These are phyloP conservation scores for Trichoderma hamatum DNA, from an alignment of 2,329 filamentous ascomycete species.

Conservation along the genomic window DNA sequence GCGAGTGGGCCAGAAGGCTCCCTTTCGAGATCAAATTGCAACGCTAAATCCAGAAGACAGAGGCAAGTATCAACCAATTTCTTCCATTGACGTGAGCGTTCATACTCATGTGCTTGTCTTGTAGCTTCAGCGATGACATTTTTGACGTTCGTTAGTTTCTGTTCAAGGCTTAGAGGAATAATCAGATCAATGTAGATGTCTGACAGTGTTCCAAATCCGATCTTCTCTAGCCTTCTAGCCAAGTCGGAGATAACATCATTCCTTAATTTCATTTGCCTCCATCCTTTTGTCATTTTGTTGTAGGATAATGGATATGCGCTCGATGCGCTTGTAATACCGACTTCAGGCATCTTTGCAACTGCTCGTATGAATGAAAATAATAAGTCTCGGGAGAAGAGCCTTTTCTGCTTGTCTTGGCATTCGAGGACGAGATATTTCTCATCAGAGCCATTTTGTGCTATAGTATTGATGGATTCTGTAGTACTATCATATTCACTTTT, in stretches of 20 bases:
- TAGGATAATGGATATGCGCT: not conserved
- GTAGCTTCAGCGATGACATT: not conserved
- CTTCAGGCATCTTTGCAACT: constrained; percentile 28
- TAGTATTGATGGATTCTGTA: not conserved
- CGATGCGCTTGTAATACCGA: constrained; percentile 9
- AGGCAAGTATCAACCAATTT: not conserved
- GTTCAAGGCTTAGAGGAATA: not conserved
- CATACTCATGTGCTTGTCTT: not conserved
- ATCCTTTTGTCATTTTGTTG: not conserved
- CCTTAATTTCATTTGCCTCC: not conserved
- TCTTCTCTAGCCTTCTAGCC: not conserved
- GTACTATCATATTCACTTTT: not conserved
- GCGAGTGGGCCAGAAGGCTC: not conserved
- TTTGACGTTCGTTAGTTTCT: not conserved
- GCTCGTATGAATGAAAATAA: constrained; percentile 39
- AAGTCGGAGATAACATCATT: not conserved
- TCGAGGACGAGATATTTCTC: not conserved
- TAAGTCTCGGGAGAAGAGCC: constrained; percentile 34
- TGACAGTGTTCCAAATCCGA: not conserved
- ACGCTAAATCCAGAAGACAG: not conserved
- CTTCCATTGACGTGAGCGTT: not conserved
- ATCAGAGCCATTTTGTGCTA: rapidly evolving
- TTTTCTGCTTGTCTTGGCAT: not conserved
- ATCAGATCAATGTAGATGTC: constrained; percentile 14
- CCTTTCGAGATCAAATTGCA: not conserved